These are phyloP conservation scores for Cystofilobasidium ferigula DNA, from an alignment of 768 basidiomycete genomes.

Conservation along the genomic window DNA sequence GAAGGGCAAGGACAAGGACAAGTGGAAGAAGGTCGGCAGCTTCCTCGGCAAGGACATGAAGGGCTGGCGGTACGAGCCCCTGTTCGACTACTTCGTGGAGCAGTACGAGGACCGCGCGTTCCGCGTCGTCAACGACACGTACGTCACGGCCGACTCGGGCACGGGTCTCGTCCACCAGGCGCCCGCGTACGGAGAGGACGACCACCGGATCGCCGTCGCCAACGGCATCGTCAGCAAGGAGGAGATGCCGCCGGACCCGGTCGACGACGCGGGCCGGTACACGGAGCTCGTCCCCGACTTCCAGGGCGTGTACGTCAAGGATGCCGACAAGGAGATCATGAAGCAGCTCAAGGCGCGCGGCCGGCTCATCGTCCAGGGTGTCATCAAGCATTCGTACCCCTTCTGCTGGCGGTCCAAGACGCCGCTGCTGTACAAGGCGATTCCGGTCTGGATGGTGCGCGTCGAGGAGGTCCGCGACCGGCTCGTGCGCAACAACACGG, in stretches of 20 bases:
- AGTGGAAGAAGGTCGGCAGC: slow-evolving; percentile 77
- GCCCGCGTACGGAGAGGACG: slow-evolving; percentile 96
- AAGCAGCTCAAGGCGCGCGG: slow-evolving; percentile 78
- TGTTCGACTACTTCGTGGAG: slow-evolving; percentile 95
- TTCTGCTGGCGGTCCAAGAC: slow-evolving; percentile 99
- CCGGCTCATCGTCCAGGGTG: slow-evolving; percentile 75
- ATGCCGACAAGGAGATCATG: slow-evolving; percentile 88
- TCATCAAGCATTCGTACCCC: slow-evolving; percentile 81
- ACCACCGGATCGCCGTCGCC: slow-evolving; percentile 81
- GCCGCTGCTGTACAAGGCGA: slow-evolving; percentile 87
- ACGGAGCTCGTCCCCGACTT: slow-evolving; percentile 84
- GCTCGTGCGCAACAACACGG: slow-evolving; percentile 76
- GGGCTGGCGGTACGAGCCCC: slow-evolving; percentile 85
- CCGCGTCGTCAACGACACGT: slow-evolving; percentile 75
- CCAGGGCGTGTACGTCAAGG: slow-evolving; percentile 80
- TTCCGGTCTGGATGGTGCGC: slow-evolving; percentile 90
- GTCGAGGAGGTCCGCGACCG: slow-evolving; percentile 75
- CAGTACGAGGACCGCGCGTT: slow-evolving; percentile 89
- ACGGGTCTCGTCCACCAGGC: slow-evolving; percentile 99
- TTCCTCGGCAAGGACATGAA: slow-evolving; percentile 89
- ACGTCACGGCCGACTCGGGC: slow-evolving; percentile 84
- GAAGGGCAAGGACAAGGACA: slow-evolving; percentile 64
- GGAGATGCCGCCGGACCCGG: slow-evolving; percentile 91
- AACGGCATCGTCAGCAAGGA: slow-evolving; percentile 72
- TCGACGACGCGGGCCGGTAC: slow-evolving; percentile 80